Percentiles rank a stretch among this genome's conserved stretches.
Conservation (phyloP, 1,284 basidiomycete genomes). For the Wallemia mellicola region DNA sequence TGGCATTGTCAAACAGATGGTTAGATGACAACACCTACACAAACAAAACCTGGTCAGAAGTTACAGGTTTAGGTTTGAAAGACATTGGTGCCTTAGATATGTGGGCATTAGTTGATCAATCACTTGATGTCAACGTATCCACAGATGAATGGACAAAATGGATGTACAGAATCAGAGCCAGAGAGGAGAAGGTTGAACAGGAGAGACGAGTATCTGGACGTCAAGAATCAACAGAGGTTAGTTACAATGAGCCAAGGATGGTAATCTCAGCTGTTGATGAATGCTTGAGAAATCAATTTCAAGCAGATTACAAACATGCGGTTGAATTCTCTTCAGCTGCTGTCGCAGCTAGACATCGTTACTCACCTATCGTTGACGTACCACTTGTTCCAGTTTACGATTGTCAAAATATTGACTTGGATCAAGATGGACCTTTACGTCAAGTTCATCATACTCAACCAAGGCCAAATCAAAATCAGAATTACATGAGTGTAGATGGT, state of each 20-base stretch:
- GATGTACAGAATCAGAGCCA: neutral
- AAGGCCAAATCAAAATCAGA: too few relatives aligned
- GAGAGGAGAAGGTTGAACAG: neutral
- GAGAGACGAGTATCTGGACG: neutral
- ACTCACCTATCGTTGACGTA: neutral
- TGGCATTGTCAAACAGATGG: constrained; percentile 74
- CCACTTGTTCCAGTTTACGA: neutral
- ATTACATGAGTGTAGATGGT: neutral
- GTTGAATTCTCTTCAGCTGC: neutral
- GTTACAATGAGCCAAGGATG: neutral
- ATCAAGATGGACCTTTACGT: neutral
- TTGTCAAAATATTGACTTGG: neutral
- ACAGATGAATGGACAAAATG: neutral
- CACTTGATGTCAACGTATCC: neutral
- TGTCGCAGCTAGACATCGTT: neutral
- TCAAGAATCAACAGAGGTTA: neutral
- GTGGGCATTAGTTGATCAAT: neutral
- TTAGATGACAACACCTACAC: constrained; percentile 72
- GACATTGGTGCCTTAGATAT: neutral
- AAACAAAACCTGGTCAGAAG: constrained; percentile 49
- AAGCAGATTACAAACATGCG: neutral
- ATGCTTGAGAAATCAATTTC: neutral
- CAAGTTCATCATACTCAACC: neutral
- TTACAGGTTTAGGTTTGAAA: neutral
- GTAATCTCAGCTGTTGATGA: neutral